Conservation (phyloP, 352 stramenopile genomes). For the Pythium scleroteichum region DNA sequence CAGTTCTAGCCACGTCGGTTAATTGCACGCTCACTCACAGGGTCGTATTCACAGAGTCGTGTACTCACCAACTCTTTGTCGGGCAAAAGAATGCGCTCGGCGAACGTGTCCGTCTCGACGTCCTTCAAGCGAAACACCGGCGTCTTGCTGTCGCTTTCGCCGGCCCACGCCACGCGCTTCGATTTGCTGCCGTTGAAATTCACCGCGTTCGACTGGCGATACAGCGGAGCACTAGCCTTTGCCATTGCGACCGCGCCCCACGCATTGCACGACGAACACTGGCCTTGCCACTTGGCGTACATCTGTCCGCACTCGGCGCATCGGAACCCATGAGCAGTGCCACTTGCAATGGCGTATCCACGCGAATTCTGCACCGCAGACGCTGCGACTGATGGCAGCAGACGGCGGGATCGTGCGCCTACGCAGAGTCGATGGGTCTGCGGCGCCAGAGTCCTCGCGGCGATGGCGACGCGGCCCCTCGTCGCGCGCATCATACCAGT, state of each 20-base stretch:
- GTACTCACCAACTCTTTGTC: conserved; percentile 63
- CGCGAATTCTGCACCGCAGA: background rate
- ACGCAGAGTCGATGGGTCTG: background rate
- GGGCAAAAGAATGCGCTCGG: conserved; percentile 64
- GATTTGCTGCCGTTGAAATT: conserved; percentile 38
- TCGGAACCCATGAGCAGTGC: conserved; percentile 14
- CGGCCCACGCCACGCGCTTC: conserved; percentile 33
- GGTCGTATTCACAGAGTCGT: too few species aligned
- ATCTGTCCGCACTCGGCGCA: conserved; percentile 51
- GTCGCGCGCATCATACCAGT: background rate
- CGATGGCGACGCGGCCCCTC: background rate
- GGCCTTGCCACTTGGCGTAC: conserved; percentile 84
- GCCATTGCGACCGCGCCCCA: conserved; percentile 90
- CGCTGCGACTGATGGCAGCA: background rate
- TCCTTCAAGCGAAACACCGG: conserved; percentile 68
- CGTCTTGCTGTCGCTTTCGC: conserved; percentile 16
- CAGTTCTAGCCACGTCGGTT: conserved; percentile 69
- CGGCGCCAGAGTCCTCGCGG: background rate
- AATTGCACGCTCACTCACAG: too few species aligned
- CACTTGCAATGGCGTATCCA: conserved; percentile 4
- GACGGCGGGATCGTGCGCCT: background rate
- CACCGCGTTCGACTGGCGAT: conserved; percentile 58
- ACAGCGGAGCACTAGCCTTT: conserved; percentile 37
- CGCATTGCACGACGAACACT: conserved; percentile 83
- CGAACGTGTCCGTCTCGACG: conserved; percentile 52